Evolutionary conservation across 164 flowering plant species (phyloP), one percentile per base, ranked within the genome.

Genomic region (Litsea cubeba): DNA sequence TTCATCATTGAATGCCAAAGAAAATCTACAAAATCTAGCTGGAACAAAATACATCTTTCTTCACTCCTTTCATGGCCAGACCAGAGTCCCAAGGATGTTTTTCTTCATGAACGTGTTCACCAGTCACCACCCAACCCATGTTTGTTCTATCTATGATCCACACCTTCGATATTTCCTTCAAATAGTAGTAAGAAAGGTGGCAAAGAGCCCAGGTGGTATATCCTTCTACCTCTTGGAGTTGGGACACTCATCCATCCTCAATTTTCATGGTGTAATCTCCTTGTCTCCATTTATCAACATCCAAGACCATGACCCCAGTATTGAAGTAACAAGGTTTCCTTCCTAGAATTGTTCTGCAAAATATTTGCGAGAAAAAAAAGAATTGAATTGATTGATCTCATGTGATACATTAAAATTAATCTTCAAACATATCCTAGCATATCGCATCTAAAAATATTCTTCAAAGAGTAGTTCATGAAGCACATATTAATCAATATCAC

Each of bases 251-350:
- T 88, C 91, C 92, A 89, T 84, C 77, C 82, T 87, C 95, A 24
- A 88, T 88, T 68, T 71, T 85, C 72, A 79, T 65, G 14, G 49
- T 65, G 50, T 50, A 65, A 64, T 49, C 69, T 28, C 75, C 93
- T 30, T 3, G 51, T 28, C 74, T 58, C 93, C 93, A 87, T 72
- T 84, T 86, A 3, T 82, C 84, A 65, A 88, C 78, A 32, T 86
- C 90, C 62, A 91, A 66, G 69, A 88, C 89, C 94, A 89, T 88
- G 35, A 86, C 90, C 2, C 93, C 89, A 2, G 93, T 89, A 81
- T 89, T 89, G 82, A 86, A 89, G 60, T 90, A 90, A 77, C 91
- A 89, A 8, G 90, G 87, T 12, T 68, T 86, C 70, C 87, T 72
- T 14, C 91, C 87, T 51, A 25, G 0, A 22, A 89, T 88, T 12